Conservation (phyloP, 2,329 filamentous ascomycete species). For the Helminthosporium solani region DNA sequence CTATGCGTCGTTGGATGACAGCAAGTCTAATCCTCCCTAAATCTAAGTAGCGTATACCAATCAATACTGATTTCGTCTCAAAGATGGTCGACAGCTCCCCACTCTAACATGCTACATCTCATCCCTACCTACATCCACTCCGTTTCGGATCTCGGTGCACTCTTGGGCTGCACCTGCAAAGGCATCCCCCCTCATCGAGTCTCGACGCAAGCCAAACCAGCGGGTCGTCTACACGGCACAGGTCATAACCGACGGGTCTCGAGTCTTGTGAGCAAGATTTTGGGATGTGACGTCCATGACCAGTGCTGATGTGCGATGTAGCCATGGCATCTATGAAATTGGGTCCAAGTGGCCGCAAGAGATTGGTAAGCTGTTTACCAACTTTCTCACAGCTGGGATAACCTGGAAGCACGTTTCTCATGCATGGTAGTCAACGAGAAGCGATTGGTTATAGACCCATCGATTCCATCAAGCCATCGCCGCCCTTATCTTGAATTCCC, state of each 20-base stretch:
- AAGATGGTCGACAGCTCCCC: conserved; percentile 32
- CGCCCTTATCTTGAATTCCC: conserved; percentile 65
- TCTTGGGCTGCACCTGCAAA: conserved; percentile 32
- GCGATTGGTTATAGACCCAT: conserved; percentile 13
- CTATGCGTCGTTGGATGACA: conserved; percentile 59
- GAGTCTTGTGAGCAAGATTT: conserved; percentile 30
- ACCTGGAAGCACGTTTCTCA: not conserved
- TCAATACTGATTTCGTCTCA: not conserved
- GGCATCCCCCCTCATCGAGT: conserved; percentile 30
- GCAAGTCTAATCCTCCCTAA: conserved; percentile 19
- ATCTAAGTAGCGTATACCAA: not conserved
- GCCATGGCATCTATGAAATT: conserved; percentile 30
- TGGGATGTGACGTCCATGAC: conserved; percentile 14
- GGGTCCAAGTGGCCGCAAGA: conserved; percentile 34
- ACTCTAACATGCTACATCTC: conserved; percentile 35
- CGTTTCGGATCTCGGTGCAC: conserved; percentile 40
- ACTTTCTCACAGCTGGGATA: not conserved
- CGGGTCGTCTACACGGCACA: conserved; percentile 31
- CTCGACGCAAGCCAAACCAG: conserved; percentile 22
- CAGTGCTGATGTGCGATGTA: conserved; percentile 20
- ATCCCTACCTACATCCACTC: conserved; percentile 25
- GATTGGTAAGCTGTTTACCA: conserved; percentile 20
- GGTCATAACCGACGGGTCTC: conserved; percentile 30
- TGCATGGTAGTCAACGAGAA: conserved; percentile 26
- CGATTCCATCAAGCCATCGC: conserved; percentile 57